phyloP scores from a whole-genome alignment of 768 basidiomycete species.

The Sarcomyxa edulis region DNA sequence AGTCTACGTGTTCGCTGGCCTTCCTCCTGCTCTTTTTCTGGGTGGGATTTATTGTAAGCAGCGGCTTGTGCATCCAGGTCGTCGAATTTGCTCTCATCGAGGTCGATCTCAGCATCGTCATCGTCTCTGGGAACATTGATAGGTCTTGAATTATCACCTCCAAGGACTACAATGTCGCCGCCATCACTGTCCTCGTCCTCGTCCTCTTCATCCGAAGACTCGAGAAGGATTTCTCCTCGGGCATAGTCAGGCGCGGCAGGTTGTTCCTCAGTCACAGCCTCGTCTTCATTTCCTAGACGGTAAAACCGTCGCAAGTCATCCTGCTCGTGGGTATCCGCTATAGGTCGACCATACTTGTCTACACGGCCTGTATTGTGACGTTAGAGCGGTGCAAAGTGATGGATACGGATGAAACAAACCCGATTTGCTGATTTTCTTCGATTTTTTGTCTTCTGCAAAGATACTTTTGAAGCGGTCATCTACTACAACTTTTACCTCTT shows the following conservation, averaged over 20 bases:
- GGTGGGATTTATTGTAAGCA: constrained; percentile 45
- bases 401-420: constrained; percentile 1
- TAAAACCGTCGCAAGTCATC: constrained; percentile 82
- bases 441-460: constrained; percentile 45
- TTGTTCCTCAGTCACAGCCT: constrained; percentile 23
- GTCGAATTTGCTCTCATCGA: constrained; percentile 72
- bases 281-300: constrained; percentile 51
- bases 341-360: constrained; percentile 84
- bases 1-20: constrained; percentile 60
- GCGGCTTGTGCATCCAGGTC: constrained; percentile 73
- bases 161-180: constrained; percentile 45
- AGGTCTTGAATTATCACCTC: constrained; percentile 37
- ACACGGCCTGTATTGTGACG: constrained; percentile 45
- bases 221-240: constrained; percentile 81
- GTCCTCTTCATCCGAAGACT: constrained; percentile 78
- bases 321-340: constrained; percentile 63
- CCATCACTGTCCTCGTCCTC: constrained; percentile 42
- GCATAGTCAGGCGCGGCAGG: constrained; percentile 68
- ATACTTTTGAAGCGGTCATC: constrained; percentile 90
- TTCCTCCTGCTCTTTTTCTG: constrained; percentile 30
- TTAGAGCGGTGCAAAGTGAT: constrained; percentile 1
- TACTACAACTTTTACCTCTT: constrained; percentile 75
- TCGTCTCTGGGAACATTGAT: constrained; percentile 30
- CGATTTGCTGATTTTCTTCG: constrained; percentile 14
- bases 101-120: constrained; percentile 59